Base-by-base conservation (phyloP, 768 basidiomycete species). In the Daedalea quercina region DNA sequence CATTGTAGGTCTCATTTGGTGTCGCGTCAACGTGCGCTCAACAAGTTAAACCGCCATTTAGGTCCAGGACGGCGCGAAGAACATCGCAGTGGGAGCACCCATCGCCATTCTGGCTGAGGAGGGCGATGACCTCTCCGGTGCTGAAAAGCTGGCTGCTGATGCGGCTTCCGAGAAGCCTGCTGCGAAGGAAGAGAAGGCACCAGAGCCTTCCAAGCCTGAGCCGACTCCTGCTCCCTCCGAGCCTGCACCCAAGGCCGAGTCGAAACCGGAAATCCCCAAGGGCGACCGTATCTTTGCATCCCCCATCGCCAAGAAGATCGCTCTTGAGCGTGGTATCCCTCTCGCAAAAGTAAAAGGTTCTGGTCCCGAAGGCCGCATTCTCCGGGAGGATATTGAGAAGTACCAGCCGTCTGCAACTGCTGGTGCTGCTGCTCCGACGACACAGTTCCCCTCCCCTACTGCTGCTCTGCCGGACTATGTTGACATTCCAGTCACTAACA, bases 231-330 rank as follows among this genome's bases (percentile, higher is more conserved):
- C 70, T 26, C 56, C 74, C 24, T 62, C 71, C 37, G 57, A 67
- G 44, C 60, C 72, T 13, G 60, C 57, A 19, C 62, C 72, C 23
- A 69, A 69, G 55, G 62, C 67, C 42, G 73, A 75, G 51, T 62
- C 76, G 19, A 85, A 78, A 62, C 60, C 76, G 34, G 81, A 85
- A 22, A 73, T 87, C 55, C 70, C 79, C 28, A 68, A 73, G 56
- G 85, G 89, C 48, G 84, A 89, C 61, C 85, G 87, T 59, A 90
- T 98, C 74, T 95, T 95, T 65, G 96, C 94, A 13, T 87, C 89
- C 25, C 95, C 96, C 26, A 79, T 96, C 59, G 96, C 96, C 42
- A 96, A 96, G 78, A 95, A 94, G 72, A 87, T 99, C 64, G 96
- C 96, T 35, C 74, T 95, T 19, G 96, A 98, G 67, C 82, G 82